Evolutionary conservation across 1,284 basidiomycete species (phyloP).

Genomic region (Golubevia sp.): DNA sequence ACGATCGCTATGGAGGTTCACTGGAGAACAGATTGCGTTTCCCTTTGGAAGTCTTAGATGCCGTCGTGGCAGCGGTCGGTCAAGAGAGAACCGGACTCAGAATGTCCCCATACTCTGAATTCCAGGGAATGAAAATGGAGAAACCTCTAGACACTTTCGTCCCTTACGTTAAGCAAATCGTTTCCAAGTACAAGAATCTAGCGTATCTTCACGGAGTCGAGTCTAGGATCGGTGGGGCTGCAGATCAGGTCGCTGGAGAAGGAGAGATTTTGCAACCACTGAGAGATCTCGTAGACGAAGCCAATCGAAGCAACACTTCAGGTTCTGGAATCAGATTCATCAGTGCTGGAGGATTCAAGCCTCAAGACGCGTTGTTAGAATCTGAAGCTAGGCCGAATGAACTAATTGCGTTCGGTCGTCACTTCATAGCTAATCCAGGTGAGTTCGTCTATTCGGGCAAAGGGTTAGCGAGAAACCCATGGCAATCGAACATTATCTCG

Average conservation of each 20-base stretch:
- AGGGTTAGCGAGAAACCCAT: too few species aligned
- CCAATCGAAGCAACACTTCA: slow-evolving; percentile 23
- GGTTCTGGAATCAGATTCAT: slow-evolving; percentile 63
- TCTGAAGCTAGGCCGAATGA: slow-evolving; percentile 61
- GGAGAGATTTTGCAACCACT: slow-evolving; percentile 37
- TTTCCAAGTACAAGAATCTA: slow-evolving; percentile 65
- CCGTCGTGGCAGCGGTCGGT: slow-evolving; percentile 66
- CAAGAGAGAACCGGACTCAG: slow-evolving; percentile 66
- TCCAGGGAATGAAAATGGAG: slow-evolving; percentile 63
- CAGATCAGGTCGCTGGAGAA: slow-evolving; percentile 9
- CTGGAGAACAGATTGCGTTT: slow-evolving; percentile 68
- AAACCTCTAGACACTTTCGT: slow-evolving; percentile 57
- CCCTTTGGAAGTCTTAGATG: slow-evolving; percentile 66
- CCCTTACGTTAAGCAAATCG: slow-evolving; percentile 36
- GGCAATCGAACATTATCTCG: too few species aligned
- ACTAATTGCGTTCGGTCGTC: slow-evolving; percentile 66
- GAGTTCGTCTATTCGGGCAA: slow-evolving; percentile 19
- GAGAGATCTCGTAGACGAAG: slow-evolving; percentile 20
- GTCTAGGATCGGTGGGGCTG: slow-evolving; percentile 21
- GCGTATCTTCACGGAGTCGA: slow-evolving; percentile 68
- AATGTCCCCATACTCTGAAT: slow-evolving; percentile 67
- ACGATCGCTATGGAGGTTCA: slow-evolving; percentile 70
- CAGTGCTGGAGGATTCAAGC: slow-evolving; percentile 65
- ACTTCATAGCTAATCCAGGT: slow-evolving; percentile 65
- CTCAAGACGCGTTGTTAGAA: slow-evolving; percentile 38